Percentiles rank a stretch among this genome's conserved stretches.
Conservation (phyloP, 2,329 filamentous ascomycete genomes). For the Coleophoma cylindrospora region DNA sequence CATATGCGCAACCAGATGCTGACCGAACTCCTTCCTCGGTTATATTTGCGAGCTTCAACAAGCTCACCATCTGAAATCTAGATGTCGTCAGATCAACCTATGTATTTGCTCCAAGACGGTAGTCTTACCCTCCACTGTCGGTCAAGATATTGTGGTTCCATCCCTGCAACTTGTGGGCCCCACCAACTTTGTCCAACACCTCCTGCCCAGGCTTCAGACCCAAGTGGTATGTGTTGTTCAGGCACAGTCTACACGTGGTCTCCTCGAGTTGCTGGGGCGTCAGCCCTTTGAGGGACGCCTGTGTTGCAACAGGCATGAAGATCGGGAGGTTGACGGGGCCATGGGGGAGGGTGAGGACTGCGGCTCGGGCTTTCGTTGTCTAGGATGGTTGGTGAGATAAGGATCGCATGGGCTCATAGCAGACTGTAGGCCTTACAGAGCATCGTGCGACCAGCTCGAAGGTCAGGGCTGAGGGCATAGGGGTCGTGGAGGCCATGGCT, state of each 20-base stretch:
- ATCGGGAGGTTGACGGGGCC: conserved; percentile 85
- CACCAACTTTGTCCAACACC: conserved; percentile 79
- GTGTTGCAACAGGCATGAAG: conserved; percentile 98
- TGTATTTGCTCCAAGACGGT: conserved; percentile 3
- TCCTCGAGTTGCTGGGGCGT: conserved; percentile 89
- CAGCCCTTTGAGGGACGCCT: conserved; percentile 90
- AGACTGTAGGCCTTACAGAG: conserved; percentile 53
- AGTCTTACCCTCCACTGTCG: conserved; percentile 60
- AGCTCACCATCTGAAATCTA: conserved; percentile 98
- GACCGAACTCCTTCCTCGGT: conserved; percentile 83
- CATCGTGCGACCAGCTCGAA: conserved; percentile 76
- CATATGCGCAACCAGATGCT: background rate
- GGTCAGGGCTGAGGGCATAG: conserved; percentile 61
- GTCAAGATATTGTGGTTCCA: conserved; percentile 96
- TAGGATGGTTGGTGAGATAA: conserved; percentile 31
- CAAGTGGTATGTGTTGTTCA: conserved; percentile 98
- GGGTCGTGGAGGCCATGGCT: conserved; percentile 7
- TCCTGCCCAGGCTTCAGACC: conserved; percentile 92
- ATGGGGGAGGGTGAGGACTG: conserved; percentile 83
- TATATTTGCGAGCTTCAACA: conserved; percentile 86
- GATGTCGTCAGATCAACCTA: conserved; percentile 5
- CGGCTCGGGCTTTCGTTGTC: conserved; percentile 93
- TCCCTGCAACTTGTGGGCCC: conserved; percentile 89
- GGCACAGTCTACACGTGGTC: conserved; percentile 81
- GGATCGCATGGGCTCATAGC: conserved; percentile 4